A percentile compares a stretch with the other conserved stretches of the same genome.
These are phyloP conservation scores for Periconia sp. DNA, from an alignment of 2,329 filamentous ascomycete genomes.

Conservation along the genomic window DNA sequence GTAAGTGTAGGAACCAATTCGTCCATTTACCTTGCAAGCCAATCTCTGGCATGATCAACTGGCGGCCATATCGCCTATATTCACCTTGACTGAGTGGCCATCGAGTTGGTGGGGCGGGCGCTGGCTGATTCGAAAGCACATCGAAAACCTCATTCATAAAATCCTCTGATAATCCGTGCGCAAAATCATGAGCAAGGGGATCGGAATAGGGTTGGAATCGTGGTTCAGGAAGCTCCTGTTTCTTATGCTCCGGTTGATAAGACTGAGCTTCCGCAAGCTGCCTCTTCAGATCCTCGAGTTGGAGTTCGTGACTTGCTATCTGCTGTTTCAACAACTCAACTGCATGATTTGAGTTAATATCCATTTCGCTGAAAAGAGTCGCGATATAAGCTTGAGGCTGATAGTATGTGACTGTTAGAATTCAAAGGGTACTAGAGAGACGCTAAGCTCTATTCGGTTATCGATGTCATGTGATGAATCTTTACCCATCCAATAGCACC, in stretches of 20 bases:
- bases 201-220: slow-evolving; percentile 20
- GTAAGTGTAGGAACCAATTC: neutral
- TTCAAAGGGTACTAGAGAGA: neutral
- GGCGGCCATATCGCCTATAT: slow-evolving; percentile 84
- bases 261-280: slow-evolving; percentile 48
- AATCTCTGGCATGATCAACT: slow-evolving; percentile 84
- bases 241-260: slow-evolving; percentile 24
- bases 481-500: neutral
- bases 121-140: slow-evolving; percentile 29
- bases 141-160: slow-evolving; percentile 47
- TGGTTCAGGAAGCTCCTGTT: slow-evolving; percentile 19
- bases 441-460: neutral
- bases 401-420: neutral
- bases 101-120: slow-evolving; percentile 10
- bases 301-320: slow-evolving; percentile 46
- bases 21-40: slow-evolving; percentile 66
- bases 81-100: slow-evolving; percentile 75
- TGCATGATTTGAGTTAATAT: slow-evolving; percentile 25
- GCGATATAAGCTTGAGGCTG: neutral
- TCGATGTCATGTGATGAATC: neutral
- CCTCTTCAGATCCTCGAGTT: slow-evolving; percentile 42
- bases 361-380: neutral
- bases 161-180: slow-evolving; percentile 46
- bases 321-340: slow-evolving; percentile 46
- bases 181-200: slow-evolving; percentile 38